Evolutionary conservation across 306 rosid genomes (phyloP).

Genomic region (Purshia tridentata): DNA sequence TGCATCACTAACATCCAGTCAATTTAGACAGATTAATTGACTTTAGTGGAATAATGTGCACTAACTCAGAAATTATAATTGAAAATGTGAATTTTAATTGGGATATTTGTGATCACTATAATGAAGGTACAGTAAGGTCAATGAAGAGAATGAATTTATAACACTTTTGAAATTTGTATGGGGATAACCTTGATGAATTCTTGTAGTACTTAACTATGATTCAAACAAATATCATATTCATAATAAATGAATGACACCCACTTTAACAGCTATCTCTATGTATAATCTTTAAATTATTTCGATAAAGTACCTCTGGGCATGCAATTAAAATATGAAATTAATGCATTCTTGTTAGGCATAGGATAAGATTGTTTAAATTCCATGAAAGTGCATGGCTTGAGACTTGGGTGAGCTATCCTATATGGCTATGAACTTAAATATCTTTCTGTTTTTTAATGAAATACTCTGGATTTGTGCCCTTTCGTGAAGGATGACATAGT

Average conservation of each 20-base stretch:
- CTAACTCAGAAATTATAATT: conserved; percentile 1
- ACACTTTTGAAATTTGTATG: no score
- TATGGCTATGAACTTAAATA: not conserved
- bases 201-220: no score
- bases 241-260: conserved; percentile 12
- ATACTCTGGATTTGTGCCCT: conserved; percentile 1
- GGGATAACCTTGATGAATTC: no score
- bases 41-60: conserved; percentile 5
- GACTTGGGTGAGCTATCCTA: not conserved
- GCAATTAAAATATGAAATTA: not conserved
- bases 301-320: conserved; percentile 4
- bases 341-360: not conserved
- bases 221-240: not conserved
- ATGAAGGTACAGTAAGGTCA: not conserved
- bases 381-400: not conserved
- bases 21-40: not conserved
- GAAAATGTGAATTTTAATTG: not conserved
- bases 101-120: not conserved
- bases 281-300: not conserved
- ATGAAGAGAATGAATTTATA: not conserved
- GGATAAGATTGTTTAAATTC: not conserved
- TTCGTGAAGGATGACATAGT: conserved; percentile 2
- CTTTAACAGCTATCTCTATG: not conserved
- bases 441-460: no score
- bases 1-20: conserved; percentile 1